Percentiles rank a stretch among this genome's conserved stretches.
phyloP scores from a whole-genome alignment of 1,284 basidiomycete genomes.

The Neotropicomus parvogracilis region DNA sequence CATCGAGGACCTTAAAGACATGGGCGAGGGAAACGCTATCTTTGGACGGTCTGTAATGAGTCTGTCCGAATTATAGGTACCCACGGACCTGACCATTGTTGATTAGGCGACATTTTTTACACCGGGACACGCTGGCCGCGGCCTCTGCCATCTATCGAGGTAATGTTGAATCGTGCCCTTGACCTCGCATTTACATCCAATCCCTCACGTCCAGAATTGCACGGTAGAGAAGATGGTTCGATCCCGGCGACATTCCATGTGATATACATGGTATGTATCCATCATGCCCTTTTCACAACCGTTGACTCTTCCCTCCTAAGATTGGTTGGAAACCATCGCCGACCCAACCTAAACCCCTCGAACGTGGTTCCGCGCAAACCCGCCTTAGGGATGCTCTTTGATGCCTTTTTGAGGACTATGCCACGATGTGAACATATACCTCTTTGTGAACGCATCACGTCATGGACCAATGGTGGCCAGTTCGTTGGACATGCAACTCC shows the following conservation, averaged over 20 bases:
- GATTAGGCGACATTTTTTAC: conserved; percentile 62
- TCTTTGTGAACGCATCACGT: background rate
- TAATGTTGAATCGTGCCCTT: conserved; percentile 25
- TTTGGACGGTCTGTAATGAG: conserved; percentile 59
- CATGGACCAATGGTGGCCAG: too few species aligned
- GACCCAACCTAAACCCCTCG: conserved; percentile 79
- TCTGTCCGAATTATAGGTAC: background rate
- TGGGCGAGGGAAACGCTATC: conserved; percentile 96
- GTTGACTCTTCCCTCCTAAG: conserved; percentile 40
- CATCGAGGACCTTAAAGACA: conserved; percentile 87
- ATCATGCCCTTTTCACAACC: background rate
- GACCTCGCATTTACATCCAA: conserved; percentile 6
- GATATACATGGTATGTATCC: conserved; percentile 78
- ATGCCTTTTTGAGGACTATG: too few species aligned
- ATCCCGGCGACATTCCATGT: conserved; percentile 96
- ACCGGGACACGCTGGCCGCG: conserved; percentile 85
- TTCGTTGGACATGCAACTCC: background rate
- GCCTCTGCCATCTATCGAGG: conserved; percentile 94
- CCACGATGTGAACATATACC: background rate
- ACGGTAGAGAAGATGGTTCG: conserved; percentile 78
- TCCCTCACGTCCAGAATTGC: conserved; percentile 56
- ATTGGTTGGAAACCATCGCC: conserved; percentile 98
- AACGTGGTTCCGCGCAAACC: conserved; percentile 79
- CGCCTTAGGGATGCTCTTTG: conserved; percentile 80
- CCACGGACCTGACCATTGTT: background rate